A percentile compares a stretch with the other conserved stretches of the same genome.
Evolutionary conservation across 2,329 filamentous ascomycete genomes (phyloP).

Genomic region (Graphilbum ipis-grandicollis): DNA sequence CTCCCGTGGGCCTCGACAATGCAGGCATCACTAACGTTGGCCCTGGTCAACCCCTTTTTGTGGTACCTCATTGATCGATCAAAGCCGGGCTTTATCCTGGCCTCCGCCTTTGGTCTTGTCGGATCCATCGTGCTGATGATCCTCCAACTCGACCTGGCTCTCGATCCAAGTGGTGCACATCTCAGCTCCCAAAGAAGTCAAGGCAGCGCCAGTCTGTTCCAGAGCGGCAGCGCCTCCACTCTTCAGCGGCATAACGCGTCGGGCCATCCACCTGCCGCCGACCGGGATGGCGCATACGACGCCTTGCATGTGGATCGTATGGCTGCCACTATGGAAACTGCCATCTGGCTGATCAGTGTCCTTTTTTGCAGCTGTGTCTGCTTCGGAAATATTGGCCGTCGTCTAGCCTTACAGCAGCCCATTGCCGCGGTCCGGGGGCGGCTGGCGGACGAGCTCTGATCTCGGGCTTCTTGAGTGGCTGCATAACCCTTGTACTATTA

Average conservation of each 20-base stretch:
- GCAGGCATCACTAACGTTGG: conserved; percentile 80
- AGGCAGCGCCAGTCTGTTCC: too few species aligned
- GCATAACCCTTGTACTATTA: too few species aligned
- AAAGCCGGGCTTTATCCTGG: conserved; percentile 66
- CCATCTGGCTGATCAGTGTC: conserved; percentile 83
- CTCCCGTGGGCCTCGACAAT: conserved; percentile 87
- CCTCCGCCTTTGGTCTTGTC: conserved; percentile 51
- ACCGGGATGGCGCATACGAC: conserved; percentile 4
- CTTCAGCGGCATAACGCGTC: conserved; percentile 2
- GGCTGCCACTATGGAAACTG: conserved; percentile 48
- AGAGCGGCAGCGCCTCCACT: conserved; percentile 3
- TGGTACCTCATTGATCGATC: conserved; percentile 96
- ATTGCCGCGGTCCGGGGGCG: background rate
- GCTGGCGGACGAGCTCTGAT: background rate
- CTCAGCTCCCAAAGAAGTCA: too few species aligned
- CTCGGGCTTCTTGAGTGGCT: too few species aligned
- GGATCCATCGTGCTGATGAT: conserved; percentile 61
- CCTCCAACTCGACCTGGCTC: conserved; percentile 63
- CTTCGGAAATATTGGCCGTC: conserved; percentile 86
- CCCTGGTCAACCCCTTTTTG: conserved; percentile 77
- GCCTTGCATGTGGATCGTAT: background rate
- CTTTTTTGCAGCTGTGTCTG: conserved; percentile 90
- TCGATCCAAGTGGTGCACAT: conserved; percentile 36
- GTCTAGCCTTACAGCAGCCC: conserved; percentile 39
- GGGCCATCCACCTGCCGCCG: background rate